Percentiles rank a stretch among this genome's conserved stretches.
phyloP scores from a whole-genome alignment of 345 rosid species.

The Pistacia integerrima region DNA sequence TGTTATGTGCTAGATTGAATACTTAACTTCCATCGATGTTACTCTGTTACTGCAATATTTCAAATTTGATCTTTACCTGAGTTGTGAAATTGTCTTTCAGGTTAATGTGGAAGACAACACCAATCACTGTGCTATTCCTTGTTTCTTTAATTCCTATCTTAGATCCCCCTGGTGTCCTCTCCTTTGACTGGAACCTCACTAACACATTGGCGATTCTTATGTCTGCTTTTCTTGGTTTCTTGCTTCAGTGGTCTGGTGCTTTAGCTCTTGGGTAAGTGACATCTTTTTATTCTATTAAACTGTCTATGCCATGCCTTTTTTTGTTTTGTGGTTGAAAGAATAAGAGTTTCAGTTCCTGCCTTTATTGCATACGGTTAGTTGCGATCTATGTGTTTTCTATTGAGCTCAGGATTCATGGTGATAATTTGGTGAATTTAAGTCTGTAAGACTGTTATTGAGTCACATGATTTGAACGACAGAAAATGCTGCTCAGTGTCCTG shows the following conservation, averaged over 20 bases:
- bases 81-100: constrained; percentile 40
- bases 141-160: constrained; percentile 82
- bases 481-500: not conserved
- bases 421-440: not conserved
- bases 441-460: not conserved
- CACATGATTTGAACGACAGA: not conserved
- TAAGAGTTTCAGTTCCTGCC: not conserved
- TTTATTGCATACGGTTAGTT: not conserved
- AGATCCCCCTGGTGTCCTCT: constrained; percentile 84
- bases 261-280: constrained; percentile 89
- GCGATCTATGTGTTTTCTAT: not conserved
- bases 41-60: not conserved
- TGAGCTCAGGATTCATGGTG: not conserved
- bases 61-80: not conserved
- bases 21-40: not conserved
- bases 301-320: not conserved
- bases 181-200: constrained; percentile 64
- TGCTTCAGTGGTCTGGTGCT: constrained; percentile 99
- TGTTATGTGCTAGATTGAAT: constrained; percentile 30
- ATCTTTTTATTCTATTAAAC: constrained; percentile 10
- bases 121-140: constrained; percentile 83
- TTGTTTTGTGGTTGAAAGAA: not conserved
- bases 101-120: constrained; percentile 99
- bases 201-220: constrained; percentile 62
- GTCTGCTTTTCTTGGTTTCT: constrained; percentile 87